These are phyloP conservation scores for Leptographium procerum DNA, from an alignment of 2,329 filamentous ascomycete genomes.

Conservation along the genomic window DNA sequence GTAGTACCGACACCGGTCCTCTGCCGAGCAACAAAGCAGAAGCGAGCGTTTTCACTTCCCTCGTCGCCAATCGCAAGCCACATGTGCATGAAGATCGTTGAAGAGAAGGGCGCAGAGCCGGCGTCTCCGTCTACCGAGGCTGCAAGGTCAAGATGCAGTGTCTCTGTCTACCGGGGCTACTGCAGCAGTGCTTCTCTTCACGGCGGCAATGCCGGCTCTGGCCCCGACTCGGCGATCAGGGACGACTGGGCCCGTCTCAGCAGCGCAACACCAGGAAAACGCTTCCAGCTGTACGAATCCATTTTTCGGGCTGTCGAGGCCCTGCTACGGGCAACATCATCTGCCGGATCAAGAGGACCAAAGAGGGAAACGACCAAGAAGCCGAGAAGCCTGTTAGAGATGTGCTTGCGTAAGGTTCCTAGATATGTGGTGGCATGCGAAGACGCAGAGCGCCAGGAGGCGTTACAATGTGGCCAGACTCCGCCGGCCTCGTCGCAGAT, in stretches of 20 bases:
- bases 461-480: slow-evolving; percentile 25
- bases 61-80: slow-evolving; percentile 16
- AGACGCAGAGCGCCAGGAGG: slow-evolving; percentile 25
- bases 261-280: slow-evolving; percentile 16
- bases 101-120: background rate
- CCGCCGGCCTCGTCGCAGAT: slow-evolving; percentile 24
- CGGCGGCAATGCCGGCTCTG: background rate
- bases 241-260: slow-evolving; percentile 21
- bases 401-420: slow-evolving; percentile 37
- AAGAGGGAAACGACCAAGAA: background rate
- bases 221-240: background rate
- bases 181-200: background rate
- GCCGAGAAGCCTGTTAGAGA: slow-evolving; percentile 31
- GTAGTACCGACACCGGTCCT: slow-evolving; percentile 21
- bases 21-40: slow-evolving; percentile 18
- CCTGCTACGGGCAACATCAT: slow-evolving; percentile 14
- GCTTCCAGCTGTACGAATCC: slow-evolving; percentile 29
- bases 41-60: slow-evolving; percentile 2
- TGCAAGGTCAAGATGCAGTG: background rate
- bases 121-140: background rate
- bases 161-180: background rate
- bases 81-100: background rate
- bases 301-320: slow-evolving; percentile 33
- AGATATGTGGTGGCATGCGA: slow-evolving; percentile 35
- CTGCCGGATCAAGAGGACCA: slow-evolving; percentile 17